A percentile compares a stretch with the other conserved stretches of the same genome.
Conservation (phyloP, 805 yeast genomes). For the Metschnikowia reukaufii region DNA sequence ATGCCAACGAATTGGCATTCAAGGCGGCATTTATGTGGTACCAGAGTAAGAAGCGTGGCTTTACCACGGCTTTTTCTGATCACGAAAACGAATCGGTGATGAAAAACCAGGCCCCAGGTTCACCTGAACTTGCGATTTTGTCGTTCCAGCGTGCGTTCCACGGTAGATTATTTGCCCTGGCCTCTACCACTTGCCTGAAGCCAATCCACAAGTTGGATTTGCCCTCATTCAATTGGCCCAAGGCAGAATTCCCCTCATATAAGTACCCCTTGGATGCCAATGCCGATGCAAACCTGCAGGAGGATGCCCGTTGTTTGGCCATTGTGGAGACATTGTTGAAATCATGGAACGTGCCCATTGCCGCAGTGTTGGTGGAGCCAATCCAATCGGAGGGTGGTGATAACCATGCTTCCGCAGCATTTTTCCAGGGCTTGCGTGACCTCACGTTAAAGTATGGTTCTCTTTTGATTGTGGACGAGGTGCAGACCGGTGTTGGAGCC, state of each 20-base stretch:
- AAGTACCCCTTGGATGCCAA: slow-evolving; percentile 77
- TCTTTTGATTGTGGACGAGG: slow-evolving; percentile 78
- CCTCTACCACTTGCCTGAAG: slow-evolving; percentile 88
- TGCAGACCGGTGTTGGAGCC: slow-evolving; percentile 88
- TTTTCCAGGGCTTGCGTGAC: slow-evolving; percentile 82
- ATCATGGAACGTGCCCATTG: slow-evolving; percentile 74
- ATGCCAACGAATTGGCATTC: slow-evolving; percentile 86
- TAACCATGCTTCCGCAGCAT: slow-evolving; percentile 74
- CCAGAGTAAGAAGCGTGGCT: slow-evolving; percentile 68
- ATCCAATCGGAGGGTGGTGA: slow-evolving; percentile 92
- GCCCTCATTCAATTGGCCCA: slow-evolving; percentile 97
- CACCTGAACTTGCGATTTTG: slow-evolving; percentile 81
- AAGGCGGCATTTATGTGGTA: slow-evolving; percentile 86
- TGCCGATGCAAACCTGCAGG: slow-evolving; percentile 62
- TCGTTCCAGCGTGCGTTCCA: slow-evolving; percentile 91
- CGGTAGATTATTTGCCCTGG: slow-evolving; percentile 91
- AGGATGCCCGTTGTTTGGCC: slow-evolving; percentile 78
- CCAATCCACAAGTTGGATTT: slow-evolving; percentile 91
- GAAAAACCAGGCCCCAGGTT: slow-evolving; percentile 83
- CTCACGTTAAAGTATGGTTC: slow-evolving; percentile 69
- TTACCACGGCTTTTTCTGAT: slow-evolving; percentile 52
- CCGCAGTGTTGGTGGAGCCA: slow-evolving; percentile 89
- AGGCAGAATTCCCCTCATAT: slow-evolving; percentile 86
- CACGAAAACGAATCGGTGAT: slow-evolving; percentile 75
- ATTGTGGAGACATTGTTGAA: slow-evolving; percentile 71